Base-by-base conservation (phyloP, 768 basidiomycete genomes). In the Clavulina sp. region DNA sequence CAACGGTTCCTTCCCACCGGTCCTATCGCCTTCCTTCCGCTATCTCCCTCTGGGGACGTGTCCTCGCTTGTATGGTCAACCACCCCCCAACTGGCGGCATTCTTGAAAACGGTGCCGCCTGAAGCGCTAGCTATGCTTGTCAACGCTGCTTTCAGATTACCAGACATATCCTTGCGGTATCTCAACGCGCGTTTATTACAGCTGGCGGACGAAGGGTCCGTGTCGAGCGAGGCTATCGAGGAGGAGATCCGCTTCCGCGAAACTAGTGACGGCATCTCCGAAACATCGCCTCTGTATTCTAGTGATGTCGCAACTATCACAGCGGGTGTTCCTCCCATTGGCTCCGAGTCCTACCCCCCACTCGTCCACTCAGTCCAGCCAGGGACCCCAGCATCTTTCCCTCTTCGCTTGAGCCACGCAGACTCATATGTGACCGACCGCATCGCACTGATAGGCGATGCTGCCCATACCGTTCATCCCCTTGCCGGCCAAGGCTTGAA, bases 31-130 rank as follows among this genome's bases (percentile, higher is more conserved):
- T 97, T 95, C 69, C 73, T 97, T 21, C 95, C 93, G 0, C 73
- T 96, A 40, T 81, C 61, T 0, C 56, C 59, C 48, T 52, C 81
- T 1, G 67, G 76, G 0, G 81, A 78, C 0, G 69, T 70, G 2
- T 86, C 89, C 6, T 91, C 92, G 3, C 72, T 97, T 48, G 95
- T 96, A 4, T 97, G 95, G 95, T 92, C 88, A 19, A 93, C 85
- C 0, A 75, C 71, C 50, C 87, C 91, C 1, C 62, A 68, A 4
- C 70, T 89, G 5, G 88, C 89, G 2, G 65, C 73, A n/a, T 75
- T 79, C 1, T 69, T 95, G 36, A 78, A 78, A 26, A 68, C 74
- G 18, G 71, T 77, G 3, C 80, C 80, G 3, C 73, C 81, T 0
- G 69, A 65, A 3, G 74, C 83, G 18, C 65, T 97, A 41, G 65